Evolutionary conservation across 2,329 filamentous ascomycete species (phyloP).

Genomic region (Cryphonectria parasitica): DNA sequence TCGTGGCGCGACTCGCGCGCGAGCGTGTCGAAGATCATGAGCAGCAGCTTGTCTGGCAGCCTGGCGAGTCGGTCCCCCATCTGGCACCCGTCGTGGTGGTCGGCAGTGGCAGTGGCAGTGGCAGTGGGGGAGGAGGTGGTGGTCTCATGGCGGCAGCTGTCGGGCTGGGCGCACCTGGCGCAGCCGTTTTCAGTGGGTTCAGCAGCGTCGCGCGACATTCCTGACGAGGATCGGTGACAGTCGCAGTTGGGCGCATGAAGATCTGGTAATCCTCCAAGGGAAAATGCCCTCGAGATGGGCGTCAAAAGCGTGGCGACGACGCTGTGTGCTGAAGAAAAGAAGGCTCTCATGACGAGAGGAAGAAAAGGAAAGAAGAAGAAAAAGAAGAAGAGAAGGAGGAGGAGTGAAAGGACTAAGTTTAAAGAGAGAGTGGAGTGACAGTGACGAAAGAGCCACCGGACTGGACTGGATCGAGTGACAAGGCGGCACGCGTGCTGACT

Average conservation of each 20-base stretch:
- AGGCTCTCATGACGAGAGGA: conserved; percentile 13
- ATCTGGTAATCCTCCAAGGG: conserved; percentile 11
- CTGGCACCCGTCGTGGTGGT: not conserved
- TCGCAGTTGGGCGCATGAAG: conserved; percentile 13
- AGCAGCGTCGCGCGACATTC: conserved; percentile 11
- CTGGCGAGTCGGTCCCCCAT: conserved; percentile 31
- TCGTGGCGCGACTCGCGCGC: conserved; percentile 41
- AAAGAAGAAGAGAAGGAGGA: not conserved
- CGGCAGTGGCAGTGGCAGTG: not conserved
- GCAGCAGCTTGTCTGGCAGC: conserved; percentile 46
- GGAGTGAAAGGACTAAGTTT: not conserved
- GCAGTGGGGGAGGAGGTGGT: not conserved
- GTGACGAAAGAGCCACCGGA: conserved; percentile 4
- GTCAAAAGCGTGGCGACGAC: conserved; percentile 15
- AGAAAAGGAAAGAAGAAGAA: not conserved
- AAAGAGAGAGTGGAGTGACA: conserved; percentile 1
- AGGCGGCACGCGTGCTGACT: not conserved
- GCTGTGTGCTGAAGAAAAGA: conserved; percentile 18
- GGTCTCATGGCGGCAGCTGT: conserved; percentile 9
- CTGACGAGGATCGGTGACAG: not conserved
- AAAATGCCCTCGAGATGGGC: conserved; percentile 6
- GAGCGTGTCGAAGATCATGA: conserved; percentile 45
- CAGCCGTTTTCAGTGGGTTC: not conserved
- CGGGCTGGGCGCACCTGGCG: not conserved
- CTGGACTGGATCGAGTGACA: not conserved